phyloP scores from a whole-genome alignment of 306 rosid species.

The Astragalus glycyphyllos region DNA sequence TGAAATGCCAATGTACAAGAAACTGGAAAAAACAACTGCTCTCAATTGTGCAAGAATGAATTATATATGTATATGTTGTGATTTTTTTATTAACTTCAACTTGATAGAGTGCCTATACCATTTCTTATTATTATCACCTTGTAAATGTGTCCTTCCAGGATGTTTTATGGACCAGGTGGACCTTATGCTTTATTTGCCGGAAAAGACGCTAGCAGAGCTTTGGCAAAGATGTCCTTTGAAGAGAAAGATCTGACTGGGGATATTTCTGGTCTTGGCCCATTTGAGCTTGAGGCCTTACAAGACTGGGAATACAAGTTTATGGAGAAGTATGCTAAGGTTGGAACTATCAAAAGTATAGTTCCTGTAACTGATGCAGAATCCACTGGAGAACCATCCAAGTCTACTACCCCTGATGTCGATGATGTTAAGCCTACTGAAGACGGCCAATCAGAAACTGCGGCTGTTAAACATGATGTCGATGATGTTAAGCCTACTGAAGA shows the following conservation, averaged over 20 bases:
- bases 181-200: slow-evolving; percentile 97
- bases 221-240: slow-evolving; percentile 98
- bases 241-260: slow-evolving; percentile 89
- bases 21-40: slow-evolving; percentile 44
- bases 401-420: slow-evolving; percentile 47
- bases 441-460: slow-evolving; percentile 49
- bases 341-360: slow-evolving; percentile 60
- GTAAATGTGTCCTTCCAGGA: slow-evolving; percentile 54
- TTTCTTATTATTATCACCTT: slow-evolving; percentile 39
- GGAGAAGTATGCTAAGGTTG: slow-evolving; percentile 90
- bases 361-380: slow-evolving; percentile 58
- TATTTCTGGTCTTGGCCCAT: slow-evolving; percentile 81
- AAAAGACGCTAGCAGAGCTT: slow-evolving; percentile 96
- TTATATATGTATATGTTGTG: slow-evolving; percentile 46
- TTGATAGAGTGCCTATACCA: neutral
- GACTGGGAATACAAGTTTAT: slow-evolving; percentile 96
- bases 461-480: too few species aligned
- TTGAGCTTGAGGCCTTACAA: slow-evolving; percentile 80
- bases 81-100: neutral
- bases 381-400: slow-evolving; percentile 53
- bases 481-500: too few species aligned
- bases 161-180: slow-evolving; percentile 98
- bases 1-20: slow-evolving; percentile 3
- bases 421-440: slow-evolving; percentile 56
- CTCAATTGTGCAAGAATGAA: slow-evolving; percentile 51